phyloP scores from a whole-genome alignment of 352 stramenopile genomes.

The Phytophthora constricta region DNA sequence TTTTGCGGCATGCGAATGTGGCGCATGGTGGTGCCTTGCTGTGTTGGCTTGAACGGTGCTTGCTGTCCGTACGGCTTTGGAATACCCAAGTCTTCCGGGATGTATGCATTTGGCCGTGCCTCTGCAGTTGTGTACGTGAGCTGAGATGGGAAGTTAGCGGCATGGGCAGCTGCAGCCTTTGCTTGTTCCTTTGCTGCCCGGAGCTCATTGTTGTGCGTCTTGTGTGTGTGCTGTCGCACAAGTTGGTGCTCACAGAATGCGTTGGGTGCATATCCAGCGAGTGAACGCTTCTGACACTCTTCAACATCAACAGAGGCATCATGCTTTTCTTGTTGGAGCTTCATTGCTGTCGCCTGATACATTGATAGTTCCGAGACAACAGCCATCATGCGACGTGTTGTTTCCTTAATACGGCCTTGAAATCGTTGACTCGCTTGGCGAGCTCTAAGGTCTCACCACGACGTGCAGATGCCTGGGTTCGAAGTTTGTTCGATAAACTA shows the following conservation, averaged over 20 bases:
- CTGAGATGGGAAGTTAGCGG: conserved; percentile 71
- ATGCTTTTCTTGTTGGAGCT: conserved; percentile 93
- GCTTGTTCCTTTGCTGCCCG: conserved; percentile 53
- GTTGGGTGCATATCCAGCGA: conserved; percentile 78
- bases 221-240: conserved; percentile 63
- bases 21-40: conserved; percentile 90
- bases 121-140: conserved; percentile 90
- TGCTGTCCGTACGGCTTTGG: conserved; percentile 93
- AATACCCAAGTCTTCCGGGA: conserved; percentile 92
- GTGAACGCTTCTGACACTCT: conserved; percentile 59
- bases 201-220: conserved; percentile 55
- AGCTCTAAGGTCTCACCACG: conserved; percentile 81
- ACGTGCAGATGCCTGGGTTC: conserved; percentile 74
- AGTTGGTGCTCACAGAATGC: conserved; percentile 82
- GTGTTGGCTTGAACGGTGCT: conserved; percentile 93
- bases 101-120: conserved; percentile 93
- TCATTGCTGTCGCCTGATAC: conserved; percentile 95
- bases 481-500: conserved; percentile 86
- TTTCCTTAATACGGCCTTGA: conserved; percentile 92
- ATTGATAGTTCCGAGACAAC: conserved; percentile 94
- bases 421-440: conserved; percentile 91
- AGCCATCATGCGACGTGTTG: conserved; percentile 95
- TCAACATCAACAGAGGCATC: conserved; percentile 71
- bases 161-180: conserved; percentile 47
- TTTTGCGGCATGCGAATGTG: conserved; percentile 91